Evolutionary conservation across 2,329 filamentous ascomycete genomes (phyloP), one percentile per base, ranked within the genome.

Genomic region (Fusarium praegraminearum): DNA sequence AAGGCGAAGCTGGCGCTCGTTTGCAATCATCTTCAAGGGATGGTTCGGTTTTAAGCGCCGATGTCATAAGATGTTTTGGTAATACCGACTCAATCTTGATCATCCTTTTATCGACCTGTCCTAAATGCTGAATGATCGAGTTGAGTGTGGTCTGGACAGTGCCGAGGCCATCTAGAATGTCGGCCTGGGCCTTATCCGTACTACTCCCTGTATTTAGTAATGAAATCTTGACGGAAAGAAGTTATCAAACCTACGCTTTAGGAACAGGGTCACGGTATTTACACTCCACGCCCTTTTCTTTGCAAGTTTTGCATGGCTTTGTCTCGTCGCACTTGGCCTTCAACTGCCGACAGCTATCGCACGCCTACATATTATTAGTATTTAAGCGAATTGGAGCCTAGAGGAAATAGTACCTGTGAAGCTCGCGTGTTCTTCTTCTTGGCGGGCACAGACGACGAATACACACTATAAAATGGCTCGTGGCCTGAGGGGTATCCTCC

Each of bases 261-360:
- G 93, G 93, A 24, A 93, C 92, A 8, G 96, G 91, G 76, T 98
- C 94, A 70, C 94, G 90, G 79, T 98, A 98, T 79, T 93, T 90
- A 82, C 93, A 99, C 55, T 90, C 86, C 33, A 93, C 86, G 70
- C 87, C 90, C 77, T 97, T 97, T 72, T 98, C 94, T 74, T 91
- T 91, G 78, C 96, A 99, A 74, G 91, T 93, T 76, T 93, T 95
- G 74, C 92, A 91, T 3, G 92, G 94, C 70, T 91, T 90, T 13
- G 90, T 90, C 82, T 97, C 94, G 74, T 97, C 93, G 78, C 94
- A 97, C 80, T 97, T 97, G 16, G 93, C 93, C 80, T 97, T 97
- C 40, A 95, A 86, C 65, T 92, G 87, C 62, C 94, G 90, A 80
- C 94, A 97, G 78, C 91, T 93, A 76, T 97, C 94, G 80, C 96